Evolutionary conservation across 2,329 filamentous ascomycete species (phyloP), one percentile per base, ranked within the genome.

Genomic region (Colletotrichum chrysophilum): DNA sequence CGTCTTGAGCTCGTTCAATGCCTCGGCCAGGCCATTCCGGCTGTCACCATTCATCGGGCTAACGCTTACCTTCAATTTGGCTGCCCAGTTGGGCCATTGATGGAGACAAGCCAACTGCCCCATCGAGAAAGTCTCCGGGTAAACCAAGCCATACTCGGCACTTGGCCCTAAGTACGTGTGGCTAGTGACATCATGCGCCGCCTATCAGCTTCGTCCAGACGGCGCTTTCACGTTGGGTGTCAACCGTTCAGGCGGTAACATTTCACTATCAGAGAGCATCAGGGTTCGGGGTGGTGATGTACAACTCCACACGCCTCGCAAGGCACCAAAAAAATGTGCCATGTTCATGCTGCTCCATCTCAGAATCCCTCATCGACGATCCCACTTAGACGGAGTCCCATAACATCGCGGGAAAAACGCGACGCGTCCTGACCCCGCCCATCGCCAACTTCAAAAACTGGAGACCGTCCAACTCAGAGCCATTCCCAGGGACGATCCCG

Each of bases 61-160:
- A 72, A 58, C 13, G 18, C 13, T 43, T 55, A 12, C 18, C 66
- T 26, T 56, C 30, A 48, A 48, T 58, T 73, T 58, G 58, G 36
- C 62, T 68, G 36, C 56, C 74, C 70, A 30, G 56, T 30, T 56
- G 70, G 66, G 74, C 64, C 58, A 26, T 26, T 62, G 48, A 70
- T 75, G 70, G 64, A 60, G 71, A 62, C 70, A 64, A 69, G 65
- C 74, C 32, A 74, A 34, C 55, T 69, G 34, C 70, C 56, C 73
- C 70, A 52, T 75, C 56, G n/a, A 73, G 43, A 65, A 66, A 61
- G 13, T 65, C 61, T 60, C 73, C 64, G 58, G 69, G 56, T 36
- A 43, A 73, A 43, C 70, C 73, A 64, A 75, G 58, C 58, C 73
- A 68, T 18, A 65, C 21, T 68, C 70, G 74, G 74, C 74, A 75